A percentile compares a stretch with the other conserved stretches of the same genome.
Conservation (phyloP, 208 protist species). For the Trypanosoma lewisi region DNA sequence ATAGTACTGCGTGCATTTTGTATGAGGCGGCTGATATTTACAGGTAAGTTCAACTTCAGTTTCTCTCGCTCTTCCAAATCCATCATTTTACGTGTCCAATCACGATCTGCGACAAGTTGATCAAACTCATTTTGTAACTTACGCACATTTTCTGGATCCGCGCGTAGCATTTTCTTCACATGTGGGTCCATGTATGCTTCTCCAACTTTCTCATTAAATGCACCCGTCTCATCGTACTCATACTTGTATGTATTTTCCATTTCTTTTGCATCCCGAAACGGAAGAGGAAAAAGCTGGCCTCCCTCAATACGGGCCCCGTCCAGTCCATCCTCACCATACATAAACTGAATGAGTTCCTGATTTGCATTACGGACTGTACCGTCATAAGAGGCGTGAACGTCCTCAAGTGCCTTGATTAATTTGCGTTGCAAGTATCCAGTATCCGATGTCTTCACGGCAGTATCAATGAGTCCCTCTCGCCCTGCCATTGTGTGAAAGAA, state of each 20-base stretch:
- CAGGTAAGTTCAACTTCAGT: conserved; percentile 77
- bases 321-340: conserved; percentile 99
- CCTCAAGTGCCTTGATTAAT: conserved; percentile 98
- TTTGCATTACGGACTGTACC: conserved; percentile 96
- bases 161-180: conserved; percentile 84
- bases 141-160: conserved; percentile 60
- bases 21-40: conserved; percentile 96
- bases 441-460: conserved; percentile 99
- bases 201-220: conserved; percentile 69
- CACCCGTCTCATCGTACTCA: conserved; percentile 75
- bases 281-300: conserved; percentile 70
- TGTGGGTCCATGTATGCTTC: conserved; percentile 84
- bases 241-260: conserved; percentile 70
- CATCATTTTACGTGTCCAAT: conserved; percentile 60
- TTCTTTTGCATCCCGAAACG: conserved; percentile 63
- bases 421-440: conserved; percentile 96
- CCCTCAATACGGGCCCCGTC: conserved; percentile 94
- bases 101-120: conserved; percentile 83
- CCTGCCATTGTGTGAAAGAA: conserved; percentile 99
- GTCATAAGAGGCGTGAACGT: conserved; percentile 98
- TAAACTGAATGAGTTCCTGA: conserved; percentile 96
- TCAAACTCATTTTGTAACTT: conserved; percentile 91
- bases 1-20: conserved; percentile 95
- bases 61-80: conserved; percentile 62
- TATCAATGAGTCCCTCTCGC: conserved; percentile 99